Base-by-base conservation (phyloP, 352 stramenopile species). In the Aphanomyces cochlioides region DNA sequence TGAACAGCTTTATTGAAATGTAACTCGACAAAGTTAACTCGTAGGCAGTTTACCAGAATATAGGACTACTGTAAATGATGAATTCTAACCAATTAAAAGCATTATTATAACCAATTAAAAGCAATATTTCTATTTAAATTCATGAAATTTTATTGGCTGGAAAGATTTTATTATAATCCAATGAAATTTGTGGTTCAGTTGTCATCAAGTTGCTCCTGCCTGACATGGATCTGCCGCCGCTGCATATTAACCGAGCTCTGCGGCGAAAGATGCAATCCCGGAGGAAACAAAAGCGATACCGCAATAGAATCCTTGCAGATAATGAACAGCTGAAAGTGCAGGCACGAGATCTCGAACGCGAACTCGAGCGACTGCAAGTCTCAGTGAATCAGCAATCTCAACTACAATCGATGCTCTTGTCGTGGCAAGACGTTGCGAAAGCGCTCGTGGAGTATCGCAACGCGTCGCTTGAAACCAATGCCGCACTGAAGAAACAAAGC, bases 381-480 rank as follows among this genome's bases (percentile, higher is more conserved):
- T 28, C 5, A 28, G 54, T 13, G 15, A 61, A 28, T 1, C 17
- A 61, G 13, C 21, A 37, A 37, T 8, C 12, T 37, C 28, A 61
- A n/a, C 3, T 61, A 28, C 7, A 45, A 12, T 37, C 54, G 6
- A 19, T 45, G 7, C 12, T 61, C 7, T 61, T 70, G 39, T 7
- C 64, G 38, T 70, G 64, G 64, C 54, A 56, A 17, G 43, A 60
- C 10, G 48, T 70, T 5, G 64, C 54, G 12, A 45, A 61, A 34
- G 53, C 64, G 13, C 47, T 70, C 7, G 36, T 54, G 37, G 47
- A 61, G 15, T 21, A 70, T 5, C 53, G 54, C 54, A 34, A 47
- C 5, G 39, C 17, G 0, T 36, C 34, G 3, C 7, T 70, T 15
- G 43, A 70, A 13, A 34, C 43, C 43, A 70, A 70, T 19, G 43